A percentile compares a stretch with the other conserved stretches of the same genome.
These are phyloP conservation scores for Talaromyces pinophilus DNA, from an alignment of 2,329 filamentous ascomycete species.

Conservation along the genomic window DNA sequence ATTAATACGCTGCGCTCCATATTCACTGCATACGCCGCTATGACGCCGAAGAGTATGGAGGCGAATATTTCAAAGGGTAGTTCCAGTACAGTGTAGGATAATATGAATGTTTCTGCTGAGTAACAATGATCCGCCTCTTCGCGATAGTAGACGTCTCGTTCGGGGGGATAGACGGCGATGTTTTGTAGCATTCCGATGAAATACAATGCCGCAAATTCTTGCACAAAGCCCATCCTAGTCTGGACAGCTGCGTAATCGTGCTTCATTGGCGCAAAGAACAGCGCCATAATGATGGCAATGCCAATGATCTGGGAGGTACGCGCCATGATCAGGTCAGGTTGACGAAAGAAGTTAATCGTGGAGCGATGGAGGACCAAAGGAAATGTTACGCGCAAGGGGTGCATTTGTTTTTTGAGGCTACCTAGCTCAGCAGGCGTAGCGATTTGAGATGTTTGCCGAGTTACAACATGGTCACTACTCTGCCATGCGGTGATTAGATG, in stretches of 20 bases:
- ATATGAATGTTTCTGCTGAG: constrained; percentile 68
- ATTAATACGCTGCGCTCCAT: constrained; percentile 63
- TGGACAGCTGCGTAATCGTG: constrained; percentile 70
- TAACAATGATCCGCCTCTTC: constrained; percentile 75
- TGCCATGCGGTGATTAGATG: constrained; percentile 63
- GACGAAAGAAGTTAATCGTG: constrained; percentile 67
- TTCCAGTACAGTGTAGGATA: constrained; percentile 69
- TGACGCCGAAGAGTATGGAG: constrained; percentile 64
- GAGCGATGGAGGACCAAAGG: constrained; percentile 69
- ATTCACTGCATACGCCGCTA: constrained; percentile 65
- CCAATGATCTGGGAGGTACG: constrained; percentile 68
- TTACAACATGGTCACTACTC: constrained; percentile 26
- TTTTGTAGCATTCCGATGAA: constrained; percentile 69
- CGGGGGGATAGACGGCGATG: constrained; percentile 70
- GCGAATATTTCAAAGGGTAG: constrained; percentile 70
- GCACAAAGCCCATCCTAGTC: constrained; percentile 71
- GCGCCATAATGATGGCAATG: constrained; percentile 61
- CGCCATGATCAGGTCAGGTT: constrained; percentile 64
- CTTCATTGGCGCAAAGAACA: constrained; percentile 72
- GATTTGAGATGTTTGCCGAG: constrained; percentile 46
- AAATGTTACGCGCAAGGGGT: constrained; percentile 63
- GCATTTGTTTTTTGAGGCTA: constrained; percentile 63
- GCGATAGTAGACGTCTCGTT: constrained; percentile 74
- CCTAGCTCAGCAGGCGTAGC: constrained; percentile 72
- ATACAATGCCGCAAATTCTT: constrained; percentile 64